phyloP scores from a whole-genome alignment of 78 protist genomes.

The Dictyostelium brefeldianum region DNA sequence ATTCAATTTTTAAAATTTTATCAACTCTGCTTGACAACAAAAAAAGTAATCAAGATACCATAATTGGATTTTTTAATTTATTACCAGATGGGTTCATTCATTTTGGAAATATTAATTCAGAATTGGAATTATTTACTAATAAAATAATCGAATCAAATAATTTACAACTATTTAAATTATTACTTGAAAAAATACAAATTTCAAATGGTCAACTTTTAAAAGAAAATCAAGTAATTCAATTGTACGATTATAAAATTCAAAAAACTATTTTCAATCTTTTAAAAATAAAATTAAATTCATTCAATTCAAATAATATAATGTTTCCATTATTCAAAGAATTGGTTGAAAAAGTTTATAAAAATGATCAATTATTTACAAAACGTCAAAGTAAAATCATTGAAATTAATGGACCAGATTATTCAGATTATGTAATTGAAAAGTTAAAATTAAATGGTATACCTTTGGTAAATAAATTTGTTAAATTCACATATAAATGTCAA shows the following conservation, averaged over 20 bases:
- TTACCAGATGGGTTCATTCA: too few relatives aligned
- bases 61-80: too few relatives aligned
- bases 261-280: too few relatives aligned
- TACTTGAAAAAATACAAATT: background rate
- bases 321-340: background rate
- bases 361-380: background rate
- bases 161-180: background rate
- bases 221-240: too few relatives aligned
- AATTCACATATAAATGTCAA: background rate
- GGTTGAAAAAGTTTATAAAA: background rate
- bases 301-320: background rate
- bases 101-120: too few relatives aligned
- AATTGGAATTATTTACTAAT: too few relatives aligned
- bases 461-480: background rate
- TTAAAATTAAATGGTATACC: background rate
- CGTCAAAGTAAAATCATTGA: too few relatives aligned
- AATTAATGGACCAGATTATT: background rate
- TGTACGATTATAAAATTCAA: too few relatives aligned
- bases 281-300: background rate
- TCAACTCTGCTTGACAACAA: too few relatives aligned
- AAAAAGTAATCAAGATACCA: too few relatives aligned
- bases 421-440: background rate
- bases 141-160: background rate
- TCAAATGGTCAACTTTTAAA: too few relatives aligned
- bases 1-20: too few relatives aligned